Percentiles rank a stretch among this genome's conserved stretches.
Evolutionary conservation across 169 alveolate species (phyloP).

Genomic region (Plasmodium gaboni): DNA sequence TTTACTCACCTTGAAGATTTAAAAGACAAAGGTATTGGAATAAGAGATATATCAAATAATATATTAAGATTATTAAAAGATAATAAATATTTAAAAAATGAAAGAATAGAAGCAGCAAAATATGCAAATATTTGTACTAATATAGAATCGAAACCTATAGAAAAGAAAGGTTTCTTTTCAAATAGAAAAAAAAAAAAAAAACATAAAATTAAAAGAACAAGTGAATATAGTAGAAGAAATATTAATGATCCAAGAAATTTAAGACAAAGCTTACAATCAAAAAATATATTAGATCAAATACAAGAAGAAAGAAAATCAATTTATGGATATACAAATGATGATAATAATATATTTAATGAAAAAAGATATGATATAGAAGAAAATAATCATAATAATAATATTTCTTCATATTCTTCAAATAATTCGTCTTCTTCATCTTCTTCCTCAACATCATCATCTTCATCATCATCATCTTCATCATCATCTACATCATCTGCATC

Average conservation of each 20-base stretch:
- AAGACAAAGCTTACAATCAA: slow-evolving; percentile 8
- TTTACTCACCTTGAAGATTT: slow-evolving; percentile 58
- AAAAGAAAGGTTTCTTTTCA: slow-evolving; percentile 64
- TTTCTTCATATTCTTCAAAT: neutral
- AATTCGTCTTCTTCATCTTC: neutral
- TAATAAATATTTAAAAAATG: slow-evolving; percentile 59
- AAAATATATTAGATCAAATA: slow-evolving; percentile 51
- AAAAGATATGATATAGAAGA: neutral
- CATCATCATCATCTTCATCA: neutral
- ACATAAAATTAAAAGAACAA: slow-evolving; percentile 5
- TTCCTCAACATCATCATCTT: neutral
- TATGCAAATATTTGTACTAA: slow-evolving; percentile 67
- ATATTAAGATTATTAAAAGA: slow-evolving; percentile 42
- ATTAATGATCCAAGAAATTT: slow-evolving; percentile 13
- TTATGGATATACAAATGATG: slow-evolving; percentile 26
- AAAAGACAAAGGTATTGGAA: slow-evolving; percentile 56
- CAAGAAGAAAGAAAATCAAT: slow-evolving; percentile 47
- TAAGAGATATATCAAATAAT: slow-evolving; percentile 70
- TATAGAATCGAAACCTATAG: slow-evolving; percentile 57
- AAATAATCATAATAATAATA: slow-evolving; percentile 1
- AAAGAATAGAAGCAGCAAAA: slow-evolving; percentile 76
- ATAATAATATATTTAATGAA: slow-evolving; percentile 21
- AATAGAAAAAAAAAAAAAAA: slow-evolving; percentile 37
- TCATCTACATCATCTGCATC: neutral
- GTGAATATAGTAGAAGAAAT: slow-evolving; percentile 30